Evolutionary conservation across 345 rosid species (phyloP).

Genomic region (Litchi chinensis): DNA sequence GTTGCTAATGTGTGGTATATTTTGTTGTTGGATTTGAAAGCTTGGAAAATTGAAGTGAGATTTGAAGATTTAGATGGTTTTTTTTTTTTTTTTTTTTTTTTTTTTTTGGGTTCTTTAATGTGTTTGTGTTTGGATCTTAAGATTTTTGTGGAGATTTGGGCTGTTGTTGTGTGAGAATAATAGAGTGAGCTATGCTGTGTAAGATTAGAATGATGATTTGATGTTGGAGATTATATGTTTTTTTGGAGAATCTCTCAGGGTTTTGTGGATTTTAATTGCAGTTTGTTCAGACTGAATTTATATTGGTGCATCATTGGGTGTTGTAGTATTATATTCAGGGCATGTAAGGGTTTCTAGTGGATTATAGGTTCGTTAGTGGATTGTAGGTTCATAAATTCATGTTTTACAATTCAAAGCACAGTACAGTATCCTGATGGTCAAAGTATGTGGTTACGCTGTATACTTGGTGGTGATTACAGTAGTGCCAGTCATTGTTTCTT

Average conservation of each 20-base stretch:
- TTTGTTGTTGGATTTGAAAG: background rate
- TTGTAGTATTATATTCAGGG: background rate
- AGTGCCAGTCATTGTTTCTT: background rate
- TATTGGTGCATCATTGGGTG: background rate
- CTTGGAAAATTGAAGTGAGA: background rate
- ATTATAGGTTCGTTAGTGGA: no score
- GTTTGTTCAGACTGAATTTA: background rate
- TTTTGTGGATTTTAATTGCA: background rate
- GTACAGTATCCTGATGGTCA: background rate
- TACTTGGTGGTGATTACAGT: background rate
- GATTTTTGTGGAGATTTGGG: conserved; percentile 7
- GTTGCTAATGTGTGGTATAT: background rate
- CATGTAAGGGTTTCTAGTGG: conserved; percentile 2
- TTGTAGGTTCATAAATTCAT: background rate
- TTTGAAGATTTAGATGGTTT: background rate
- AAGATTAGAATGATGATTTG: background rate
- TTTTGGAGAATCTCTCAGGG: conserved; percentile 5
- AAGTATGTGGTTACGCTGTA: background rate
- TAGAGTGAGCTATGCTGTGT: background rate
- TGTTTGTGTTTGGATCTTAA: background rate
- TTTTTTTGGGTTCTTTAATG: background rate
- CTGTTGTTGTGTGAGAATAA: background rate
- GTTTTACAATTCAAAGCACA: background rate
- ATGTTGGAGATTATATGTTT: background rate
- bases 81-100: background rate